A percentile compares a stretch with the other conserved stretches of the same genome.
Conservation (phyloP, 768 basidiomycete species). For the Boletus subcaerulescens region DNA sequence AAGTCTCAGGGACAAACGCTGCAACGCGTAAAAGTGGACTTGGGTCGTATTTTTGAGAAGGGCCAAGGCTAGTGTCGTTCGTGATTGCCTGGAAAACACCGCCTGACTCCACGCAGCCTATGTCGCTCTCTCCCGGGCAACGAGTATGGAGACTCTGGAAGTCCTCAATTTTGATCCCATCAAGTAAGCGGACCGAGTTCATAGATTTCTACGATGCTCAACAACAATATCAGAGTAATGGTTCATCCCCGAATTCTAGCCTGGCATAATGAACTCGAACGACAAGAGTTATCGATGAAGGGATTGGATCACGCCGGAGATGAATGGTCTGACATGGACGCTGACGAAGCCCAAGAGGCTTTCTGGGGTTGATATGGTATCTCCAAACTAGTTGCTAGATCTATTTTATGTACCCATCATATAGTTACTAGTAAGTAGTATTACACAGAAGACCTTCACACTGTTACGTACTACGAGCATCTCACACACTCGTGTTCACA, state of each 20-base stretch:
- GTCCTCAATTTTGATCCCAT: conserved; percentile 58
- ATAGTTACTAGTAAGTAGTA: too few species aligned
- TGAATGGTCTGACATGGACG: conserved; percentile 33
- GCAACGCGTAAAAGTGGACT: conserved; percentile 77
- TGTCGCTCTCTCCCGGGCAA: conserved; percentile 73
- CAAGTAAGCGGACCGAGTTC: conserved; percentile 42
- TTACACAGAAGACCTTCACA: too few species aligned
- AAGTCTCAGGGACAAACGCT: conserved; percentile 91
- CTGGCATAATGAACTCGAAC: conserved; percentile 45
- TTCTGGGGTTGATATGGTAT: conserved; percentile 24
- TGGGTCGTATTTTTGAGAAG: conserved; percentile 73
- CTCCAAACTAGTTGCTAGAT: too few species aligned
- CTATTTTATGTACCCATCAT: too few species aligned
- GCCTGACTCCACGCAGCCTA: conserved; percentile 43
- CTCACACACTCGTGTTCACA: neutral
- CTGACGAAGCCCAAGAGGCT: conserved; percentile 33
- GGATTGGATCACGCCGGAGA: conserved; percentile 13
- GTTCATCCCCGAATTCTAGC: conserved; percentile 62
- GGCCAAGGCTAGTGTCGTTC: conserved; percentile 55
- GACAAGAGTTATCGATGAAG: conserved; percentile 8
- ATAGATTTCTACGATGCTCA: neutral
- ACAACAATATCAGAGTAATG: conserved; percentile 44
- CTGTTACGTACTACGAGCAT: neutral
- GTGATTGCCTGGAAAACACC: neutral
- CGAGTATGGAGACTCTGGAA: conserved; percentile 60